Conservation (phyloP, 2,329 filamentous ascomycete genomes). For the Coniochaeta pulveracea region DNA sequence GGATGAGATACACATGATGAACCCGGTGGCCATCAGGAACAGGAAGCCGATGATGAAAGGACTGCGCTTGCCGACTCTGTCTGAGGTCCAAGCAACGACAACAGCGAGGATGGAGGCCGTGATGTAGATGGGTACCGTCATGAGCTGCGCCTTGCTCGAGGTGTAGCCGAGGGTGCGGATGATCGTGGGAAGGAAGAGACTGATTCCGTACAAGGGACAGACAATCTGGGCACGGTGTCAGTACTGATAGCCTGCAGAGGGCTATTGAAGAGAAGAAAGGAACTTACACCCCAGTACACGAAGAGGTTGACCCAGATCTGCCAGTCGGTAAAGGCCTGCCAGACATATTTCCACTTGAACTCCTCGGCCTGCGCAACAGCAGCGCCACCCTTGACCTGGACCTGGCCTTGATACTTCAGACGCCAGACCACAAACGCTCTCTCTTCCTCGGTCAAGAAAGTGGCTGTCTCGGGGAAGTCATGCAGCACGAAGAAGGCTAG, state of each 20-base stretch:
- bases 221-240: constrained; percentile 27
- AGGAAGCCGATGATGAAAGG: constrained; percentile 46
- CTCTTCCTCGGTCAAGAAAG: constrained; percentile 61
- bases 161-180: constrained; percentile 48
- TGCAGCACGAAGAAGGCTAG: constrained; percentile 60
- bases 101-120: constrained; percentile 51
- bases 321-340: constrained; percentile 65
- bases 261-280: constrained; percentile 23
- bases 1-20: constrained; percentile 43
- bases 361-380: constrained; percentile 56
- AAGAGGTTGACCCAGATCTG: constrained; percentile 57
- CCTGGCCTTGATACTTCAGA: constrained; percentile 51
- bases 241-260: constrained; percentile 16
- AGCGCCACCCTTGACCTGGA: constrained; percentile 7
- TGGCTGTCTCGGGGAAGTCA: constrained; percentile 72
- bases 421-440: constrained; percentile 59
- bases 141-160: constrained; percentile 47
- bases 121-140: constrained; percentile 51
- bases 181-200: constrained; percentile 53
- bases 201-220: constrained; percentile 44
- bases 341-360: constrained; percentile 66
- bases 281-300: constrained; percentile 52
- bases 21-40: constrained; percentile 42
- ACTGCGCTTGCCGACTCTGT: constrained; percentile 38
- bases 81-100: constrained; percentile 40